These are phyloP conservation scores for Hanseniaspora pseudoguilliermondii DNA, from an alignment of 805 yeast genomes.

Conservation along the genomic window DNA sequence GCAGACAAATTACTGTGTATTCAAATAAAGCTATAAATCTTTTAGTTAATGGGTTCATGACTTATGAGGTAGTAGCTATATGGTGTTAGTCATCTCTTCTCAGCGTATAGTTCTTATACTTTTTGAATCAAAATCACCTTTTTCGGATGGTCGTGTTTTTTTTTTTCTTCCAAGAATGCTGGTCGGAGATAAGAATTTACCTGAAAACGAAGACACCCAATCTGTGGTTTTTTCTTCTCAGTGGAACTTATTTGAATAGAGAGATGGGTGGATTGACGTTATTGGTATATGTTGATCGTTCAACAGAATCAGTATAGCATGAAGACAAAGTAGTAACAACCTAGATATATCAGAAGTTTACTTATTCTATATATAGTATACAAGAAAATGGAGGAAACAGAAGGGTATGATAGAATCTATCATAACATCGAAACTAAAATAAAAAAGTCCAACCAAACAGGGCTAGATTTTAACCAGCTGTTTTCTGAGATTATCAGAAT, in stretches of 20 bases:
- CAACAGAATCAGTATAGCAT: not conserved
- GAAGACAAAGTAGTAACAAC: not conserved
- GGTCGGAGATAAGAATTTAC: too few species aligned
- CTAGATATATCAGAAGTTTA: not conserved
- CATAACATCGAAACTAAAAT: not conserved
- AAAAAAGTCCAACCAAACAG: not conserved
- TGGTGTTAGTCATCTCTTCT: not conserved
- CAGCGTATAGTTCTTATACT: too few species aligned
- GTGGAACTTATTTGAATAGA: too few species aligned
- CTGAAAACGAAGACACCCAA: too few species aligned
- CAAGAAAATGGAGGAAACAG: not conserved
- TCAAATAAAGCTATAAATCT: slow-evolving; percentile 19
- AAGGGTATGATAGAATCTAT: not conserved
- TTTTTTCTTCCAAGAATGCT: too few species aligned
- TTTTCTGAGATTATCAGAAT: not conserved
- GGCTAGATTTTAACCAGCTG: not conserved
- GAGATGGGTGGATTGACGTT: too few species aligned
- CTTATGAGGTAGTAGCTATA: not conserved
- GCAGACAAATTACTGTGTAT: slow-evolving; percentile 23
- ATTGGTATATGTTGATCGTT: too few species aligned
- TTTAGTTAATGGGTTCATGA: not conserved
- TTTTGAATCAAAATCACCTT: too few species aligned
- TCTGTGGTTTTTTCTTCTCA: too few species aligned
- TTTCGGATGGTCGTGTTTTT: too few species aligned
- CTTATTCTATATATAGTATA: not conserved